Conservation (phyloP, 164 flowering plant species). For the Paratinospora sagittata region DNA sequence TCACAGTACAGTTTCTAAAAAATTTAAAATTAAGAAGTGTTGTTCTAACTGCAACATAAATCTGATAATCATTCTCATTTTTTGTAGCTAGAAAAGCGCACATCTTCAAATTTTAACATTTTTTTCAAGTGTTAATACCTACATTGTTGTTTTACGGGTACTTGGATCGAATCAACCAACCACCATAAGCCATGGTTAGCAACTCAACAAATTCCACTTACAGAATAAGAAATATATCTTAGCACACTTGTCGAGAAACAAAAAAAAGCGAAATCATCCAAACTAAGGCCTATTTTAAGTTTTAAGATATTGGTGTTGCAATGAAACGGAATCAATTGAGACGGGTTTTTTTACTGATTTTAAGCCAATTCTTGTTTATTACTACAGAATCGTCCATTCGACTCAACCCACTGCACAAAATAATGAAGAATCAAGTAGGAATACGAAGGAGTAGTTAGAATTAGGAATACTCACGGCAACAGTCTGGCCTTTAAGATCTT, state of each 20-base stretch:
- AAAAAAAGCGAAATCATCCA: background rate
- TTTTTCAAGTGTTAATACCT: background rate
- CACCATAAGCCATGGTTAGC: background rate
- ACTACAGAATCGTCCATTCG: too few relatives aligned
- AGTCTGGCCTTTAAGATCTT: conserved; percentile 29
- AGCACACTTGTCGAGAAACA: background rate
- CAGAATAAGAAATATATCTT: background rate
- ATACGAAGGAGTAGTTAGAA: background rate
- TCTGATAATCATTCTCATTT: too few relatives aligned
- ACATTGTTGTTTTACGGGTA: background rate
- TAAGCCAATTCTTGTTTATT: too few relatives aligned
- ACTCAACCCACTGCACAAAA: too few relatives aligned
- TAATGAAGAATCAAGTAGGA: too few relatives aligned
- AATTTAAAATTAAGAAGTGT: too few relatives aligned
- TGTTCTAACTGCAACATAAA: too few relatives aligned
- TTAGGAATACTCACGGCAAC: conserved; percentile 23
- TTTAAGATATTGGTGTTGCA: too few relatives aligned
- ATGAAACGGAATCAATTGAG: too few relatives aligned
- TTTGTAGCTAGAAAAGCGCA: background rate
- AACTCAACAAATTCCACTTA: background rate
- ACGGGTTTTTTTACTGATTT: too few relatives aligned
- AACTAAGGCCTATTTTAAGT: background rate
- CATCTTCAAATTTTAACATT: background rate
- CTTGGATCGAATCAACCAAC: background rate
- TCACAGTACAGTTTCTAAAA: too few relatives aligned